Evolutionary conservation across 2,329 filamentous ascomycete genomes (phyloP).

Genomic region (Colletotrichum truncatum): DNA sequence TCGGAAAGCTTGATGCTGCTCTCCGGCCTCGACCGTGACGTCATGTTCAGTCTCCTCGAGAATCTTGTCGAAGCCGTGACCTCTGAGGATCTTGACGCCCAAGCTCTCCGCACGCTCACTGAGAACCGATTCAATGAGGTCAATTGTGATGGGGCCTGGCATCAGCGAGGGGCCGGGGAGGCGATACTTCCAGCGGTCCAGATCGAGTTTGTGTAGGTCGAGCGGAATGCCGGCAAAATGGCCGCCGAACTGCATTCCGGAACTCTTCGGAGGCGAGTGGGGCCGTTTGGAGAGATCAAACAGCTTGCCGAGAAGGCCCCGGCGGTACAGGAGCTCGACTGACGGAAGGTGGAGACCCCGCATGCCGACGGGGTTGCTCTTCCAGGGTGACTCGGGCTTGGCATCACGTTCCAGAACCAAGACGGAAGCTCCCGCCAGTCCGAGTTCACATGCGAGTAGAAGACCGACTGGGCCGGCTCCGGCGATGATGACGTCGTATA

Average conservation of each 20-base stretch:
- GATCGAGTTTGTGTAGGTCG: slow-evolving; percentile 38
- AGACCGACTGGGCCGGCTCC: slow-evolving; percentile 47
- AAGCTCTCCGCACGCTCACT: slow-evolving; percentile 36
- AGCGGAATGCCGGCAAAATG: slow-evolving; percentile 43
- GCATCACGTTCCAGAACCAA: slow-evolving; percentile 50
- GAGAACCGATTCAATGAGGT: slow-evolving; percentile 33
- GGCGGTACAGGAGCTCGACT: slow-evolving; percentile 46
- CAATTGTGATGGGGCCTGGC: slow-evolving; percentile 33
- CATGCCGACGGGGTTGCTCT: slow-evolving; percentile 37
- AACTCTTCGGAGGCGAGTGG: slow-evolving; percentile 18
- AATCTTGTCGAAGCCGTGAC: slow-evolving; percentile 34
- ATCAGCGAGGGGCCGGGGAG: slow-evolving; percentile 39
- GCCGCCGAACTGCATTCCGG: slow-evolving; percentile 41
- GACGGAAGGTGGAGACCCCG: slow-evolving; percentile 45
- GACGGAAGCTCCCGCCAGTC: slow-evolving; percentile 41
- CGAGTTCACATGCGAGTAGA: slow-evolving; percentile 47
- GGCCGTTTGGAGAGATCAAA: slow-evolving; percentile 26
- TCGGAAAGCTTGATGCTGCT: slow-evolving; percentile 30
- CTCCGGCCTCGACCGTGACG: slow-evolving; percentile 34
- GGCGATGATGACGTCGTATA: slow-evolving; percentile 45
- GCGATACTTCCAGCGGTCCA: slow-evolving; percentile 40
- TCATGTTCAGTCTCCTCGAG: slow-evolving; percentile 32
- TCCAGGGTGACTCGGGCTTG: slow-evolving; percentile 43
- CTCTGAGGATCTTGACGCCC: slow-evolving; percentile 40
- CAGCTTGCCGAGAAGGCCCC: slow-evolving; percentile 45